phyloP scores from a whole-genome alignment of 2,329 filamentous ascomycete species.

The Penicillium thymicola region DNA sequence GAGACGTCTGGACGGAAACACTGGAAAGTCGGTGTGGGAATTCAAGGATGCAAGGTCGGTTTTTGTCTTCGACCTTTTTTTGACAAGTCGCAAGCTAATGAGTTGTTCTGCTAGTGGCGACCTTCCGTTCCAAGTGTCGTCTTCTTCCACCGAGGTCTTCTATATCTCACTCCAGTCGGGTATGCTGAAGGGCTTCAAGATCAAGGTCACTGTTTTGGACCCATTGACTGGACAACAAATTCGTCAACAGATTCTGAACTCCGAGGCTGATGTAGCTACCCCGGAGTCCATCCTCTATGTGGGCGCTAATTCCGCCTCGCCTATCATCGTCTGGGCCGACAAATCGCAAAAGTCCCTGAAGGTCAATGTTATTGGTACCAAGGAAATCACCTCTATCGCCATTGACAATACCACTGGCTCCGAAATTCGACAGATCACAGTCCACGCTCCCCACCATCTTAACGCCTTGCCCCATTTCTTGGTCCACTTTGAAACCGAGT shows the following conservation, averaged over 20 bases:
- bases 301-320: constrained; percentile 40
- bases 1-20: constrained; percentile 67
- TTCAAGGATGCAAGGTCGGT: constrained; percentile 59
- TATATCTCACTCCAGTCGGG: constrained; percentile 70
- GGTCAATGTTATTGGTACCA: constrained; percentile 45
- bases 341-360: constrained; percentile 44
- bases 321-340: constrained; percentile 46
- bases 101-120: constrained; percentile 54
- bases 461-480: constrained; percentile 79
- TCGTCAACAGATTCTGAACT: constrained; percentile 68
- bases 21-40: constrained; percentile 76
- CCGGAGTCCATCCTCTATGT: constrained; percentile 42
- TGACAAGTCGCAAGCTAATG: not conserved
- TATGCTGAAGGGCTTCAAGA: constrained; percentile 65
- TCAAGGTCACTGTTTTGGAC: constrained; percentile 74
- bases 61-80: not conserved
- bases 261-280: constrained; percentile 65
- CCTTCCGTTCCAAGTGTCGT: constrained; percentile 70
- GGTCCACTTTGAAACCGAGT: constrained; percentile 70
- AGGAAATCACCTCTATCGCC: constrained; percentile 38
- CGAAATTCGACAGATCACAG: constrained; percentile 53
- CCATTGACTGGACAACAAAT: constrained; percentile 67
- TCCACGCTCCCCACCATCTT: constrained; percentile 71
- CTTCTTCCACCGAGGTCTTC: constrained; percentile 66
- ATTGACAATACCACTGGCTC: constrained; percentile 42